Conservation (phyloP, 768 basidiomycete species). For the Boletales sp. region DNA sequence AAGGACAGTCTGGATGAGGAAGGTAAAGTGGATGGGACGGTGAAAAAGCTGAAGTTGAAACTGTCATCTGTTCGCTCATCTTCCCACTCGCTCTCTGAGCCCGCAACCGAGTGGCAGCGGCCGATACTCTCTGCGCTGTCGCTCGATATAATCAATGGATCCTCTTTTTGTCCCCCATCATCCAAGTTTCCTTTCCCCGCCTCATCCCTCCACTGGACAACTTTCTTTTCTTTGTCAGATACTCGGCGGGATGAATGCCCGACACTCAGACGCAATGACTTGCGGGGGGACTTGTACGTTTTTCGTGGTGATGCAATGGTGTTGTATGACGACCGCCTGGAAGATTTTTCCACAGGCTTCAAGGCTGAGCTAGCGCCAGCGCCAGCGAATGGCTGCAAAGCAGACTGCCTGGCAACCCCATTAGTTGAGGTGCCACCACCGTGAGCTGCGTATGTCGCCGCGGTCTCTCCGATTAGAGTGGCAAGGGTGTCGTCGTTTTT, state of each 20-base stretch:
- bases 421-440: conserved; percentile 37
- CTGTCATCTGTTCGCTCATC: conserved; percentile 85
- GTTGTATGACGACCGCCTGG: conserved; percentile 43
- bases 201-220: conserved; percentile 86
- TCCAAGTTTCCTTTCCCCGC: conserved; percentile 79
- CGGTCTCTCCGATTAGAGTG: conserved; percentile 63
- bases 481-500: conserved; percentile 71
- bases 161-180: conserved; percentile 44
- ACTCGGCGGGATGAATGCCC: conserved; percentile 59
- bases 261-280: conserved; percentile 65
- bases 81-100: conserved; percentile 88
- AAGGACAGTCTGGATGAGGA: conserved; percentile 29
- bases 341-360: conserved; percentile 38
- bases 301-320: conserved; percentile 46
- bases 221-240: conserved; percentile 69
- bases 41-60: conserved; percentile 51
- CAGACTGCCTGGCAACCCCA: conserved; percentile 48
- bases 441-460: conserved; percentile 51
- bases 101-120: conserved; percentile 44
- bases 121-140: conserved; percentile 34
- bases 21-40: conserved; percentile 35
- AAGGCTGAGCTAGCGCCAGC: conserved; percentile 48
- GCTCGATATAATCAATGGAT: conserved; percentile 29
- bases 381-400: conserved; percentile 40
- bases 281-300: conserved; percentile 59